Evolutionary conservation across 805 yeast genomes (phyloP), one percentile per base, ranked within the genome.

Genomic region (Blastobotrys terrestris): DNA sequence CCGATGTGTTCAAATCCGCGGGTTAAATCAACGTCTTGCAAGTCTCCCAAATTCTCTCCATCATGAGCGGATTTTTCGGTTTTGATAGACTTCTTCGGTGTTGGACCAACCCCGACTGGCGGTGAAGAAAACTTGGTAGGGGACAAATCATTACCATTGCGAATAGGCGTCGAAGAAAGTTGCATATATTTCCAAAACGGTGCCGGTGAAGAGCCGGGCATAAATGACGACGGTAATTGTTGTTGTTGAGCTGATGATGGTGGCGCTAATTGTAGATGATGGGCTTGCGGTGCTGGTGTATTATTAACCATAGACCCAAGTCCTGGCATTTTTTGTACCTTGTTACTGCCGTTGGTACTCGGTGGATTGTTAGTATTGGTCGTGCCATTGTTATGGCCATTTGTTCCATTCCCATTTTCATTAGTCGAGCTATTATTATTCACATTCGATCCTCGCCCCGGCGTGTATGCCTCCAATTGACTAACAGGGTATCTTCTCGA

Each of bases 111-210:
- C 31, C 2, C 56, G 41, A 39, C 50, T 42, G 39, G 48, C 39
- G 63, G 68, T 40, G 59, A 59, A 42, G 59, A 56, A 55, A 55
- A 63, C 58, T 66, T 66, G 14, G 65, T 58, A 14, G 69, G 68
- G 11, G 66, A 60, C 43, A 55, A 56, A 2, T 62, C 65, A n/a
- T 57, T 52, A 35, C 63, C 55, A 22, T 53, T 48, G 18, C 61
- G 50, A 22, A 57, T 55, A 3, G 66, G 65, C 19, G 67, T 61
- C 11, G 62, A 56, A 8, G 35, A 26, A 6, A 91, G 83, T 62
- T 90, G 96, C 63, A 91, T 88, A 70, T 87, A 83, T 65, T 86
- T 87, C 97, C 97, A 88, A 54, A 91, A 79, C 15, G 73, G 70
- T 6, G 96, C 97, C 1, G 98, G 98, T 1, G 96, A 87, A 31